Evolutionary conservation across 345 rosid genomes (phyloP).

Genomic region (Lumnitzera littorea): DNA sequence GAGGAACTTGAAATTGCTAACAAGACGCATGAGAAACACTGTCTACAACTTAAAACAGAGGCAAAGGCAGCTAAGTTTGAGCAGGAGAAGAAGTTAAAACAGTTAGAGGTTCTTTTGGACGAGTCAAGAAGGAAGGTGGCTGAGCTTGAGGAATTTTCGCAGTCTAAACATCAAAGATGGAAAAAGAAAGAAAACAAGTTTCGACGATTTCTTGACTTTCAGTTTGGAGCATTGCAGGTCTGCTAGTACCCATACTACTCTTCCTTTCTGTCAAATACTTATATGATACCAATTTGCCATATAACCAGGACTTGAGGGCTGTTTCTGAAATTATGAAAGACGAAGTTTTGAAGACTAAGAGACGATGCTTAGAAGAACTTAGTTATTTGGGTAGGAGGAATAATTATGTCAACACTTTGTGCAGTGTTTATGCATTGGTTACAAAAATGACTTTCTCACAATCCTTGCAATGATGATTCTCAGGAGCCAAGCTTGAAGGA

Average conservation of each 20-base stretch:
- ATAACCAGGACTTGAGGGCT: constrained; percentile 55
- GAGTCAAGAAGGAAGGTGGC: constrained; percentile 56
- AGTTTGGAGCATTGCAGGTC: constrained; percentile 63
- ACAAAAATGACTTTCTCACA: constrained; percentile 1
- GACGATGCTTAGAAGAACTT: constrained; percentile 52
- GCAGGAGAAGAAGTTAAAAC: constrained; percentile 54
- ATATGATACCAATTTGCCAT: constrained; percentile 1
- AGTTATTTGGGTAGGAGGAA: constrained; percentile 47
- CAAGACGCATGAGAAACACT: constrained; percentile 45
- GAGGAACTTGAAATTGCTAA: constrained; percentile 47
- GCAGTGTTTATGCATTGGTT: background rate
- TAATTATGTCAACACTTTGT: too few species aligned
- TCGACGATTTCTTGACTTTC: constrained; percentile 44
- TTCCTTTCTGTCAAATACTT: constrained; percentile 6
- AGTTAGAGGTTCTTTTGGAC: constrained; percentile 38
- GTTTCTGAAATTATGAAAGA: constrained; percentile 54
- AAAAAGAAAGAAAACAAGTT: constrained; percentile 54
- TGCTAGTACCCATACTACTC: constrained; percentile 12
- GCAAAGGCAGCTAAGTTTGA: constrained; percentile 41
- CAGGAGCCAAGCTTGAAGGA: constrained; percentile 77
- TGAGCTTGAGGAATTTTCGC: constrained; percentile 68
- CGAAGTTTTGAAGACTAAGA: constrained; percentile 58
- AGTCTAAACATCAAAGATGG: constrained; percentile 64
- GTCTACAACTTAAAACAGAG: constrained; percentile 44
- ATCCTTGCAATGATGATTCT: constrained; percentile 5